Evolutionary conservation across 176 grass and related monocot genomes (phyloP).

Genomic region (Hyparrhenia diplandra): DNA sequence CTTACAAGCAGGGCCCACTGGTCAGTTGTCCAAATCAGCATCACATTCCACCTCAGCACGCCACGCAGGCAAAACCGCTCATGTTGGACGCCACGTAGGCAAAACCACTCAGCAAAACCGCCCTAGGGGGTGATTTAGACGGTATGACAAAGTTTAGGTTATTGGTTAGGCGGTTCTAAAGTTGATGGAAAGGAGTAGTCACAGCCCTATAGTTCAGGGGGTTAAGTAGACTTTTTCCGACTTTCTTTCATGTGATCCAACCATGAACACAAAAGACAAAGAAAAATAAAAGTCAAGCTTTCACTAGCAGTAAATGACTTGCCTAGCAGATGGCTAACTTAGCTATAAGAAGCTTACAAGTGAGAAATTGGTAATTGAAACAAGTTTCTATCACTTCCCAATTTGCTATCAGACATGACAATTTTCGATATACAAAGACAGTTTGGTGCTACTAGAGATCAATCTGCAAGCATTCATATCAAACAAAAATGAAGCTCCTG

Average conservation of each 20-base stretch:
- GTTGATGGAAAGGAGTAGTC: no score
- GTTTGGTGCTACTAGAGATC: constrained; percentile 9
- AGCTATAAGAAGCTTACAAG: neutral
- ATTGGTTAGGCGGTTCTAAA: no score
- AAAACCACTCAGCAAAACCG: no score
- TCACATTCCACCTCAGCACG: no score
- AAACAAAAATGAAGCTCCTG: neutral
- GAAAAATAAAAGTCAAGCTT: neutral
- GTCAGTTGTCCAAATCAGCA: no score
- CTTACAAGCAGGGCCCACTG: no score
- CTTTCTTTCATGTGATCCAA: constrained; percentile 7
- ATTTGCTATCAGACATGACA: neutral
- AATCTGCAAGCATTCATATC: neutral
- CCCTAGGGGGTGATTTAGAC: no score
- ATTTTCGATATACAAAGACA: neutral
- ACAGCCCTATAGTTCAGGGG: no score
- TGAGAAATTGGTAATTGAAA: neutral
- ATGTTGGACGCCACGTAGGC: no score
- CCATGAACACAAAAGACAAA: neutral
- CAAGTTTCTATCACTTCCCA: neutral
- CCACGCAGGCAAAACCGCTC: no score
- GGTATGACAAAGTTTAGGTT: no score
- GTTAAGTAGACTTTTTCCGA: no score
- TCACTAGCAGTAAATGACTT: neutral
- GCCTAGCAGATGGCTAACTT: neutral